Percentiles rank a stretch among this genome's conserved stretches.
Evolutionary conservation across 176 grass and related monocot genomes (phyloP).

Genomic region (Triticum timopheevii): DNA sequence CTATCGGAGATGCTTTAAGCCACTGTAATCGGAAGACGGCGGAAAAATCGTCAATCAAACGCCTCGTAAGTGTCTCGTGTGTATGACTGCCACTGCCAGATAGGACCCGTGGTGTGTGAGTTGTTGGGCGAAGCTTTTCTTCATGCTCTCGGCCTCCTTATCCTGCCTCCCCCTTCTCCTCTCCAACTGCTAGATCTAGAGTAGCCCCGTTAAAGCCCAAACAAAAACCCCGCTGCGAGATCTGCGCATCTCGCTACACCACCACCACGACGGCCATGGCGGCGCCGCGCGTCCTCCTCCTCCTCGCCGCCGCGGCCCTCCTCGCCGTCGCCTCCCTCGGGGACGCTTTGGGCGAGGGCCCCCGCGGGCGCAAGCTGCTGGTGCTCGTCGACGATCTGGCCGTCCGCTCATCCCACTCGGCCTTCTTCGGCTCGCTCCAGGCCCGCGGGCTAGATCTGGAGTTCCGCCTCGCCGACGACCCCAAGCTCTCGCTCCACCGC

Average conservation of each 20-base stretch:
- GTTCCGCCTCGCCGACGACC: conserved; percentile 83
- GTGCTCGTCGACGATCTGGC: conserved; percentile 84
- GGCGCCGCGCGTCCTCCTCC: not conserved
- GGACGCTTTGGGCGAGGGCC: not conserved
- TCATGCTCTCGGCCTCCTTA: too few species aligned
- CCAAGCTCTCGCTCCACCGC: conserved; percentile 6
- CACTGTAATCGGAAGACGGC: too few species aligned
- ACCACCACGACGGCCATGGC: not conserved
- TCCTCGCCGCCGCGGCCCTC: not conserved
- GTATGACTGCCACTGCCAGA: too few species aligned
- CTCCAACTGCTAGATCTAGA: too few species aligned
- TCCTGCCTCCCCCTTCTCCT: too few species aligned
- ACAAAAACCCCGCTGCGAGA: not conserved
- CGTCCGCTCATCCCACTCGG: conserved; percentile 76
- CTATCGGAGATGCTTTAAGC: too few species aligned
- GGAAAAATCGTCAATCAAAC: too few species aligned
- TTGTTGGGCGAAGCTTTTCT: too few species aligned
- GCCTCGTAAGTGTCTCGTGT: too few species aligned
- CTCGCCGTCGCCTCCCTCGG: not conserved
- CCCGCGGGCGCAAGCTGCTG: conserved; percentile 60
- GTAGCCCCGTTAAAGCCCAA: too few species aligned
- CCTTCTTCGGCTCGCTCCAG: conserved; percentile 72
- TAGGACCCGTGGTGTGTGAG: too few species aligned
- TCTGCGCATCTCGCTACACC: not conserved
- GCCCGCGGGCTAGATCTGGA: conserved; percentile 76